Conservation (phyloP, 352 stramenopile genomes). For the Aphanomyces cochlioides region DNA sequence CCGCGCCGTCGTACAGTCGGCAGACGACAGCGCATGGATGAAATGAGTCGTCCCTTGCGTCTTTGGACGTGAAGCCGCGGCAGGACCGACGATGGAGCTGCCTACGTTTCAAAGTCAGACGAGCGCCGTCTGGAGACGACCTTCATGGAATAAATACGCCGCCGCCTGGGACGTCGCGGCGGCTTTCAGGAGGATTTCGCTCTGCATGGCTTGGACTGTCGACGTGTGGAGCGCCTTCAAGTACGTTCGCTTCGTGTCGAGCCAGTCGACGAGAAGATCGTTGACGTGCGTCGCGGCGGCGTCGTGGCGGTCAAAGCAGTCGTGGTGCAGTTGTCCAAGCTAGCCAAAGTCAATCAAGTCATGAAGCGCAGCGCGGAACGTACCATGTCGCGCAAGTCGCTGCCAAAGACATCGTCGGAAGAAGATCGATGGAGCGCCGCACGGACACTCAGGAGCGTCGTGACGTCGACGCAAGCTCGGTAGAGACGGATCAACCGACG, state of each 20-base stretch:
- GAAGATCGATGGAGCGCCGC: conserved; percentile 13
- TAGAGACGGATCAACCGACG: conserved; percentile 15
- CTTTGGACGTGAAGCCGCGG: not conserved
- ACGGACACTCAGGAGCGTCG: conserved; percentile 1
- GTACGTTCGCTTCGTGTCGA: conserved; percentile 10
- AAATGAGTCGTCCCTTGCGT: not conserved
- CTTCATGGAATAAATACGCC: not conserved
- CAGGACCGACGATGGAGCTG: too few relatives aligned
- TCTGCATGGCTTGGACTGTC: conserved; percentile 7
- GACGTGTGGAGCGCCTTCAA: not conserved
- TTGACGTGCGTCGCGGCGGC: not conserved
- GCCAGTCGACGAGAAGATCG: conserved; percentile 19
- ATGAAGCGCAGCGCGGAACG: not conserved
- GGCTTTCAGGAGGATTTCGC: not conserved
- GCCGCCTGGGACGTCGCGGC: not conserved
- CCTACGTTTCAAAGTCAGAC: not conserved
- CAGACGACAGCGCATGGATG: not conserved
- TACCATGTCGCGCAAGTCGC: conserved; percentile 25
- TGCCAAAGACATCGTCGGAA: conserved; percentile 16
- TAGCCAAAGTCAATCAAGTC: not conserved
- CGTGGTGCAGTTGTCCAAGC: conserved; percentile 23
- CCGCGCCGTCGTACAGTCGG: not conserved
- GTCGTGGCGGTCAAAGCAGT: conserved; percentile 9
- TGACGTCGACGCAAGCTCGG: not conserved
- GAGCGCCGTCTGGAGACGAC: not conserved